phyloP scores from a whole-genome alignment of 441 rosid species.

The Croton laevigatus region DNA sequence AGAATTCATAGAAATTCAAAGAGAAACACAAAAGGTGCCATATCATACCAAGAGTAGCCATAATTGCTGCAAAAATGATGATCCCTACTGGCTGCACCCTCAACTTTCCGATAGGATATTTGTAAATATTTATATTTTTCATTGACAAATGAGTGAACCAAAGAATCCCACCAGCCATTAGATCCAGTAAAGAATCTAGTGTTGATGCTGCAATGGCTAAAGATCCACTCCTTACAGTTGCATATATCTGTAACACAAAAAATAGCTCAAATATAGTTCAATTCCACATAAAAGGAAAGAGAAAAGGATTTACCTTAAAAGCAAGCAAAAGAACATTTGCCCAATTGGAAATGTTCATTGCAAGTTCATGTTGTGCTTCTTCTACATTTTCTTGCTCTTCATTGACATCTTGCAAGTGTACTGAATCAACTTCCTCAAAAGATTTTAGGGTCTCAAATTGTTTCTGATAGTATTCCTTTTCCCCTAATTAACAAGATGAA shows the following conservation, averaged over 20 bases:
- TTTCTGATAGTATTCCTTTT: slow-evolving; percentile 70
- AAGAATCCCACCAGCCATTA: slow-evolving; percentile 90
- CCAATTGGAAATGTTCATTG: slow-evolving; percentile 75
- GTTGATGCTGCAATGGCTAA: slow-evolving; percentile 94
- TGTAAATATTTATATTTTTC: slow-evolving; percentile 75
- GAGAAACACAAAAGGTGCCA: background rate
- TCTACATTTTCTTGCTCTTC: slow-evolving; percentile 41
- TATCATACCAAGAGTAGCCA: slow-evolving; percentile 86
- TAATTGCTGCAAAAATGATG: slow-evolving; percentile 77
- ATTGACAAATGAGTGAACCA: slow-evolving; percentile 88
- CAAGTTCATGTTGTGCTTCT: slow-evolving; percentile 52
- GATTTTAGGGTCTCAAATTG: slow-evolving; percentile 70
- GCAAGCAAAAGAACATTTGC: slow-evolving; percentile 28
- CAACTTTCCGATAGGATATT: slow-evolving; percentile 87
- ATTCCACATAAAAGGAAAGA: background rate
- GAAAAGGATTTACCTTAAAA: slow-evolving; percentile 47
- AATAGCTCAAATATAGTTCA: background rate
- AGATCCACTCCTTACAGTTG: slow-evolving; percentile 81
- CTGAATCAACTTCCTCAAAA: slow-evolving; percentile 71
- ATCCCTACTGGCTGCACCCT: slow-evolving; percentile 94
- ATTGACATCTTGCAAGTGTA: slow-evolving; percentile 23
- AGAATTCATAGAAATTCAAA: background rate
- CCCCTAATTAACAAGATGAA: slow-evolving; percentile 35
- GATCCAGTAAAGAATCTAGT: slow-evolving; percentile 83
- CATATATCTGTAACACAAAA: slow-evolving; percentile 51